Base-by-base conservation (phyloP, 2,329 filamentous ascomycete genomes). In the Claviceps capensis region DNA sequence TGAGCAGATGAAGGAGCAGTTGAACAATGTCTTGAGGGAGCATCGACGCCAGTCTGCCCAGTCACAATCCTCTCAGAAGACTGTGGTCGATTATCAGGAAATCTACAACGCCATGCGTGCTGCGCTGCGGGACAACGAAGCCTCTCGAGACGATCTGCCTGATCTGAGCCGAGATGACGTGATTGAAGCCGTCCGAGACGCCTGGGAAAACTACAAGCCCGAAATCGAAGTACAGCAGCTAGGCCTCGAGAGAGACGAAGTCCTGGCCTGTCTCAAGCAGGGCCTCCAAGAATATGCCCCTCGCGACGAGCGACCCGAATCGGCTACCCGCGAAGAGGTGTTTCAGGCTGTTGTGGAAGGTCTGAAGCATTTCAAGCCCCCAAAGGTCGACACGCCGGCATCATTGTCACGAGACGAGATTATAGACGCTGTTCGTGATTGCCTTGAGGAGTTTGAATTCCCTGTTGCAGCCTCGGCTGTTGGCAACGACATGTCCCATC, bases 121-220 rank as follows among this genome's bases (percentile, higher is more conserved):
- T 51, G 90, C 89, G 9, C 71, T 83, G 26, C 76, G 78, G 55
- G 84, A 86, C 58, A 74, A 79, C 5, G 73, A 81, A 52, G 71
- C 72, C 2, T 68, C 66, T 6, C 61, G 60, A 1, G 60, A 55
- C n/a, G 56, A 66, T 4, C 59, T 73, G 49, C 68, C 64, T 2
- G 67, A 69, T 49, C 68, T 88, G 47, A 83, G 82, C 59, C 81
- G 86, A 58, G 88, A 95, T 48, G 88, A 94, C 53, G 87, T 97
- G 38, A 78, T 97, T 2, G 78, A 86, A 30, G 89, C 90, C 3
- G 86, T 97, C 14, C 83, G 83, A 59, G 89, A 95, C 59, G 91
- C 90, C 1, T 95, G 89, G 81, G 91, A 96, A 63, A 87, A 83
- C 51, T 95, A 95, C 69, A 95, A 95, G 68, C 91, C 91, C 1